Conservation (phyloP, 192 early-diverging fungal species). For the Podila verticillata region DNA sequence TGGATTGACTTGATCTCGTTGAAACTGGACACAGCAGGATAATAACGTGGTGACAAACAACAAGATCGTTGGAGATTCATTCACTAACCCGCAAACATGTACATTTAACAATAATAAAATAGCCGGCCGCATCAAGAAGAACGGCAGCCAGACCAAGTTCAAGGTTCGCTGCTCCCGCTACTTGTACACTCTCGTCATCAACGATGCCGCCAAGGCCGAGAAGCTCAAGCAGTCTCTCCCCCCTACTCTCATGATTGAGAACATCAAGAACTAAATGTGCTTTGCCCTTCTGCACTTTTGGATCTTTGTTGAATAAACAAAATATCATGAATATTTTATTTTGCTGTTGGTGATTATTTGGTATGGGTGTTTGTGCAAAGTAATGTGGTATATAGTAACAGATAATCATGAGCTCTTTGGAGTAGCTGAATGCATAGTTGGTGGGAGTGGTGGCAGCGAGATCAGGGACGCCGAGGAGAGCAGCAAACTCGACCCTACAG, state of each 20-base stretch:
- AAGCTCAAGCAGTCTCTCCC: slow-evolving; percentile 97
- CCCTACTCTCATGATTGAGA: slow-evolving; percentile 65
- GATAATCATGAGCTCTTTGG: too few species aligned
- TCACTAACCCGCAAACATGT: too few species aligned
- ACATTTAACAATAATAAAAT: not conserved
- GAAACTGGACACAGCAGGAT: too few species aligned
- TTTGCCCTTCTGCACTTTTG: too few species aligned
- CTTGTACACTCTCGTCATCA: slow-evolving; percentile 97
- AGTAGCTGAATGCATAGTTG: not conserved
- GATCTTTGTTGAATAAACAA: too few species aligned
- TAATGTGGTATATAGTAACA: too few species aligned
- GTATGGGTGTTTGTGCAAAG: too few species aligned
- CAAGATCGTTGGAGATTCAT: too few species aligned
- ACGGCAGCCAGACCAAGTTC: slow-evolving; percentile 87
- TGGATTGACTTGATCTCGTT: too few species aligned
- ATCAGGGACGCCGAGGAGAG: not conserved
- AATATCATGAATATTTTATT: too few species aligned
- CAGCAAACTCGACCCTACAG: not conserved
- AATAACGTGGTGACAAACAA: too few species aligned
- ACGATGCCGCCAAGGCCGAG: slow-evolving; percentile 93
- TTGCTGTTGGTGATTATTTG: too few species aligned
- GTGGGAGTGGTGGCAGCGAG: not conserved
- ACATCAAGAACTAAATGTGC: slow-evolving; percentile 51
- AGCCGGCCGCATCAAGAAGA: slow-evolving; percentile 90
- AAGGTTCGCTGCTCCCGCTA: slow-evolving; percentile 99